A percentile compares a stretch with the other conserved stretches of the same genome.
Evolutionary conservation across 164 flowering plant species (phyloP).

Genomic region (Vitis riparia): DNA sequence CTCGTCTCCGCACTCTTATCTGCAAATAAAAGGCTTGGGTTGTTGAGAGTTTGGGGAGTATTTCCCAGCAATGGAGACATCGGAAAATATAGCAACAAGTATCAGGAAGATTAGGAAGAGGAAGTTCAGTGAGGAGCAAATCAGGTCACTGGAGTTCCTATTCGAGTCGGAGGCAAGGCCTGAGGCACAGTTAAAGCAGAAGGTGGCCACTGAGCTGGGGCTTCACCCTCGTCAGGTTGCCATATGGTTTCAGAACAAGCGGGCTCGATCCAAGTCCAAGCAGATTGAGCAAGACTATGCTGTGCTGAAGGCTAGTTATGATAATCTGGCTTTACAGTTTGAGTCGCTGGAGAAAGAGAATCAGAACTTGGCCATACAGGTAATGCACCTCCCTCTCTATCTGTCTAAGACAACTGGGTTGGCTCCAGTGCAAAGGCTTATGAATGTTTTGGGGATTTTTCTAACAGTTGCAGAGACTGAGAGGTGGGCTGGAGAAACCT

Average conservation of each 20-base stretch:
- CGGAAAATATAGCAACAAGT: not conserved
- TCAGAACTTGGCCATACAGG: slow-evolving; percentile 21
- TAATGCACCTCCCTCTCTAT: slow-evolving; percentile 2
- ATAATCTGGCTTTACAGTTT: slow-evolving; percentile 15
- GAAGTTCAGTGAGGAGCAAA: slow-evolving; percentile 24
- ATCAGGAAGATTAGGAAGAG: slow-evolving; percentile 2
- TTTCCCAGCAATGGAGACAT: not conserved
- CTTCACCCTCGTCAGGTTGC: slow-evolving; percentile 35
- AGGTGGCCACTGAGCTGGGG: slow-evolving; percentile 28
- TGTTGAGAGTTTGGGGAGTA: not conserved
- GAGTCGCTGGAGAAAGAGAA: slow-evolving; percentile 20
- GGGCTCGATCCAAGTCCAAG: slow-evolving; percentile 28
- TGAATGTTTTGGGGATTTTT: not conserved
- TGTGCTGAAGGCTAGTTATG: slow-evolving; percentile 12
- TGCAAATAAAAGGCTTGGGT: not conserved
- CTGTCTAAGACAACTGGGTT: too few species aligned
- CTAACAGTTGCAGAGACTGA: slow-evolving; percentile 19
- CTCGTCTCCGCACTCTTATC: too few species aligned
- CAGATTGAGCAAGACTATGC: slow-evolving; percentile 26
- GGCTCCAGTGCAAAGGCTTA: not conserved
- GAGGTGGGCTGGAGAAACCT: slow-evolving; percentile 3
- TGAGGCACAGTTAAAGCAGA: slow-evolving; percentile 19
- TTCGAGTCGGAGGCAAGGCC: slow-evolving; percentile 28
- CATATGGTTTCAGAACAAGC: slow-evolving; percentile 34
- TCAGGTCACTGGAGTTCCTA: slow-evolving; percentile 21